Base-by-base conservation (phyloP, 805 yeast genomes). In the Yamadazyma insecticola region DNA sequence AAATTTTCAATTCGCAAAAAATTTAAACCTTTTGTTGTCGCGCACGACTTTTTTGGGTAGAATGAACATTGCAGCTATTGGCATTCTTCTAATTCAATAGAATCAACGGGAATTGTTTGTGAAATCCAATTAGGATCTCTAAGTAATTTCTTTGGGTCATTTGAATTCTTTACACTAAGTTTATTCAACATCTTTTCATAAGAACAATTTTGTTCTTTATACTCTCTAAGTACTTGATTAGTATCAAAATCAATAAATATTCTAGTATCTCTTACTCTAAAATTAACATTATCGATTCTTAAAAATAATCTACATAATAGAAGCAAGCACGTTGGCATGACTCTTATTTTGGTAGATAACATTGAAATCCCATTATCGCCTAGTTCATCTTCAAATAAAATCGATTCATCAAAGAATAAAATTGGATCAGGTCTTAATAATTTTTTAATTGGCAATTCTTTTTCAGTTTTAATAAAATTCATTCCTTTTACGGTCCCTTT, bases 341-440 rank as follows among this genome's bases (percentile, higher is more conserved):
- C 96, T 40, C 99, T 63, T 13, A 92, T 74, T 55, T 89, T 89
- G 21, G 80, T 78, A 31, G 78, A 76, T 33, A 85, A 59, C 33
- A 85, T 72, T 0, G 94, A 76, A 12, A 87, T 82, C 6, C 99
- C 99, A 54, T 90, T 92, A 54, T 92, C 99, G 4, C 95, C 97
- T 33, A 92, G 65, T 53, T 92, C 99, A 50, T 92, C 99, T 52
- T 92, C 99, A 52, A 75, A 92, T 19, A 92, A 62, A 5, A 85
- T 76, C 65, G 87, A 76, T 46, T 90, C 97, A 51, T 88, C 97
- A 50, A 76, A 92, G 54, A 85, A 88, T 33, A 87, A 51, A 26
- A 92, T 92, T 2, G 95, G 95, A 47, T 87, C 96, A 5, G 81
- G 87, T 36, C 69, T 63, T 21, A 75, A 64, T 23, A 92, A 65